Base-by-base conservation (phyloP, 108 stramenopile species). In the Pseudonitzschia pungens region DNA sequence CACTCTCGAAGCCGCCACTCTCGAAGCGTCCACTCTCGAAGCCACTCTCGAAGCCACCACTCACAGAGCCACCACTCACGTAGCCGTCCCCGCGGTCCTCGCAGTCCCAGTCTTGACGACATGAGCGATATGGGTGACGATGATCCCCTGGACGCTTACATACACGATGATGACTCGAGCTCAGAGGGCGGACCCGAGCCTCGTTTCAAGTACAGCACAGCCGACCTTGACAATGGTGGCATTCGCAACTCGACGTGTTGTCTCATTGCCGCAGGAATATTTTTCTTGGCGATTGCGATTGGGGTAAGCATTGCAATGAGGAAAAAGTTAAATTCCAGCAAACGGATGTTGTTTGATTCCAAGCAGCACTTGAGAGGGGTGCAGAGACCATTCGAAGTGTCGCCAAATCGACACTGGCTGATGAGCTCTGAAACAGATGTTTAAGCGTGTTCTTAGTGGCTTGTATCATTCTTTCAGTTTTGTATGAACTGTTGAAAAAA, bases 201-300 rank as follows among this genome's bases (percentile, higher is more conserved):
- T 63, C 68, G 68, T 21, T 76, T 76, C 51, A 76, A 76, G 48
- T 76, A 76, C 48, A 68, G 67, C 6, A 76, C 75, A 0, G 75
- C 68, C 12, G 68, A 59, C 1, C 57, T 76, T 42, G 59, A 43
- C 10, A 50, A 76, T 21, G 60, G 50, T n/a, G 20, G n/a, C 15
- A 48, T 24, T 1, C 51, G 68, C 33, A 76, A 62, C 54, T 44
- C 63, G 12, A 66, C n/a, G 21, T 78, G 71, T 18, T 72, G 67
- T 63, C 62, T 78, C 44, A 72, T 72, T 43, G 59, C 66, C 4
- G 55, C 66, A 58, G 56, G 51, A 22, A 11, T 69, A n/a, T 50
- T 76, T 21, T 76, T 67, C 32, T 16, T 68, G 24, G 24, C 62
- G 24, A 56, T 78, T 20, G 71, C 71, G 14, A 68, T 72, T 53